Conservation (phyloP, 176 grass and related monocot genomes). For the Lolium multiflorum region DNA sequence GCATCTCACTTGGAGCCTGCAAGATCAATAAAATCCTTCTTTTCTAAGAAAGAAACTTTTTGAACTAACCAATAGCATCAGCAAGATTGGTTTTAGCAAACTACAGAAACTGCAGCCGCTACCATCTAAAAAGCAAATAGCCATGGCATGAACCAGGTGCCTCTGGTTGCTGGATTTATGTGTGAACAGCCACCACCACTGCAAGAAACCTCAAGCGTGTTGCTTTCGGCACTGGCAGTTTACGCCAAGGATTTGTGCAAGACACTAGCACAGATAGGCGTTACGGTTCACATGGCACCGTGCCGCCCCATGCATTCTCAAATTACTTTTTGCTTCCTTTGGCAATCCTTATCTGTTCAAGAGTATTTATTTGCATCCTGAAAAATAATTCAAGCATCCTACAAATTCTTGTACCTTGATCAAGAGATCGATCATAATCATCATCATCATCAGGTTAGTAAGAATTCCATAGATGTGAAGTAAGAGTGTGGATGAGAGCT, state of each 20-base stretch:
- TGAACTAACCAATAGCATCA: background rate
- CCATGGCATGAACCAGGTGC: background rate
- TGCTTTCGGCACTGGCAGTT: background rate
- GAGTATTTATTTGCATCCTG: background rate
- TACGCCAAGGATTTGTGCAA: background rate
- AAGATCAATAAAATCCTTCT: background rate
- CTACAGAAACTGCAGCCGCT: background rate
- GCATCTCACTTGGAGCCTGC: background rate
- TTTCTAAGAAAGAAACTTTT: background rate
- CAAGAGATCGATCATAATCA: background rate
- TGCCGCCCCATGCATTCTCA: conserved; percentile 2
- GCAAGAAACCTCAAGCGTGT: background rate
- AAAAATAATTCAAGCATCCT: background rate
- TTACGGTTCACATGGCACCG: background rate
- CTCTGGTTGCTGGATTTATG: background rate
- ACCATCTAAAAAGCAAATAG: background rate
- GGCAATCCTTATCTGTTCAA: conserved; percentile 1
- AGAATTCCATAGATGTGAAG: background rate
- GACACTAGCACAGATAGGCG: background rate
- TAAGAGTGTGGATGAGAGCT: background rate
- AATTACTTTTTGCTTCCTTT: background rate
- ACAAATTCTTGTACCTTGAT: conserved; percentile 8
- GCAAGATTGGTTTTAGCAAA: background rate
- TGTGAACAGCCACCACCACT: background rate
- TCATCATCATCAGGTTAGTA: background rate